Base-by-base conservation (phyloP, 768 basidiomycete species). In the Russula ochroleuca region DNA sequence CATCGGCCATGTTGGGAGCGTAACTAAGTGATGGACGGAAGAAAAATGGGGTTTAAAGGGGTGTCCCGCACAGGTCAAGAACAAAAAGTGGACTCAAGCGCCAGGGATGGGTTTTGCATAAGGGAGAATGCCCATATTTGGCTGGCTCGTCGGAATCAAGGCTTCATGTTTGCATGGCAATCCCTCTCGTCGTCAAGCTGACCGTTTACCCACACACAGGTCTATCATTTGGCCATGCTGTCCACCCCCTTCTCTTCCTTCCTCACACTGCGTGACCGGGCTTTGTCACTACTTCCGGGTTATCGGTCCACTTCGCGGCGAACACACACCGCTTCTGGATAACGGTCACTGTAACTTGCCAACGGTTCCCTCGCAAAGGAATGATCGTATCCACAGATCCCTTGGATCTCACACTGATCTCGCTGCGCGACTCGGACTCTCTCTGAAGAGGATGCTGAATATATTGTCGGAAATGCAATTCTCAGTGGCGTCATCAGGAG, bases 1-100 rank as follows among this genome's bases (percentile, higher is more conserved):
- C 63, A 19, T 70, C 69, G 56, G 69, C 35, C 68, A 68, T 68
- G 59, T 31, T 51, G 38, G 5, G 10, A 23, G 51, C 0, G 63
- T 56, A 56, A 43, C 40, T 65, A 48, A 43, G 65, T 63, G 65
- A 52, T 57, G 65, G 65, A 57, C 47, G 51, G n/a, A 40, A 66
- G 49, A 15, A 52, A 63, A 28, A 28, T 28, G 28, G 28, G 28
- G 28, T 28, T 28, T 28, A 28, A 28, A 66, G 52, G 47, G 53
- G 33, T 45, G 64, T 15, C 59, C 49, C 35, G 51, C 56, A 49
- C 21, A 51, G 23, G 45, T 23, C 40, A 51, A 64, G 52, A 63
- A 63, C 55, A 63, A 66, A 65, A 52, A 61, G 49, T 51, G 14
- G 8, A 31, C 47, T 1, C 47, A 41, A 61, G 59, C 54, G 64